Conservation (phyloP, 2,329 filamentous ascomycete genomes). For the Pseudovirgaria hyperparasitica region DNA sequence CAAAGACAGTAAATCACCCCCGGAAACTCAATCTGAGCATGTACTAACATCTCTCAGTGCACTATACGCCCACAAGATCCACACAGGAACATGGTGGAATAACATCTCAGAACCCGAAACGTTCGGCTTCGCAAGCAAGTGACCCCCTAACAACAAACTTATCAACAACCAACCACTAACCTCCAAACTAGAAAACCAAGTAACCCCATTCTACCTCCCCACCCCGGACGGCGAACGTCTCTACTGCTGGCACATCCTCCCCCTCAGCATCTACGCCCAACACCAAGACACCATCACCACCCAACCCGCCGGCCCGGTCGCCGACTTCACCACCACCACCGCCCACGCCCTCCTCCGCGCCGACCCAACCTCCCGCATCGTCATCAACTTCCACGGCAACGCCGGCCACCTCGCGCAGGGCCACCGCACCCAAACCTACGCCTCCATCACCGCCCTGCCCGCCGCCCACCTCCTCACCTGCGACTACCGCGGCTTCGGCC, state of each 20-base stretch:
- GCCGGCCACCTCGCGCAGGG: constrained; percentile 75
- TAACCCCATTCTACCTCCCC: constrained; percentile 65
- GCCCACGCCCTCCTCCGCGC: constrained; percentile 38
- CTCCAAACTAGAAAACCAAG: constrained; percentile 56
- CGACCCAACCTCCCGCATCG: constrained; percentile 38
- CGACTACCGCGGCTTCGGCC: constrained; percentile 82
- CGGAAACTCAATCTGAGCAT: neutral
- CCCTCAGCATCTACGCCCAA: constrained; percentile 59
- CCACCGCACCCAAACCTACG: constrained; percentile 64
- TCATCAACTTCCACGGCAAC: constrained; percentile 49
- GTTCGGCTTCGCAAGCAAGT: constrained; percentile 72
- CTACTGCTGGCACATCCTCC: constrained; percentile 87
- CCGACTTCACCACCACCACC: constrained; percentile 34
- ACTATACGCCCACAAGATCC: constrained; percentile 71
- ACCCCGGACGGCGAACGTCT: constrained; percentile 65
- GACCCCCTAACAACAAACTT: neutral
- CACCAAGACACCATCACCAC: constrained; percentile 48
- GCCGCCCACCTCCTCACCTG: constrained; percentile 72
- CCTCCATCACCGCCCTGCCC: constrained; percentile 55
- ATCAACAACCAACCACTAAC: constrained; percentile 1
- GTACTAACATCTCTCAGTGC: constrained; percentile 40
- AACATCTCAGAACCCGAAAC: constrained; percentile 64
- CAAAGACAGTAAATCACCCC: constrained; percentile 60
- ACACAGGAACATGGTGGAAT: constrained; percentile 57
- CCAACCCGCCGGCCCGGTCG: constrained; percentile 25